phyloP scores from a whole-genome alignment of 257 asterid species.

The Ehretia macrophylla region DNA sequence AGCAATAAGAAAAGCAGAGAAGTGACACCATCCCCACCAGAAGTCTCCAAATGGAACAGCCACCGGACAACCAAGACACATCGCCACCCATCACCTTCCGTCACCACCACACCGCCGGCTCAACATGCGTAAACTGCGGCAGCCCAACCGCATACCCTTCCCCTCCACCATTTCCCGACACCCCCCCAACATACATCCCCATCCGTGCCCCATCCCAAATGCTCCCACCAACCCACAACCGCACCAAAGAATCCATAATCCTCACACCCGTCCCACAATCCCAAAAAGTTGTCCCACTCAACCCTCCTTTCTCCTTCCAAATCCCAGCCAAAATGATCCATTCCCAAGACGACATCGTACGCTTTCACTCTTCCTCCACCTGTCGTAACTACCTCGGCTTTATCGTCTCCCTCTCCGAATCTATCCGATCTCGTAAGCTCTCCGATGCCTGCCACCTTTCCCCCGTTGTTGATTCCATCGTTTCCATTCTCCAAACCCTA shows the following conservation, averaged over 20 bases:
- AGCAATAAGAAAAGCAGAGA: no score
- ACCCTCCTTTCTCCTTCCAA: conserved; percentile 56
- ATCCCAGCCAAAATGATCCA: conserved; percentile 55
- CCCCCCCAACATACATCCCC: conserved; percentile 78
- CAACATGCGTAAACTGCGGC: conserved; percentile 66
- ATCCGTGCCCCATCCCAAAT: conserved; percentile 85
- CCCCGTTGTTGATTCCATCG: conserved; percentile 33
- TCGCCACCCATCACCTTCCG: conserved; percentile 14
- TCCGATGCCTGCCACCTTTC: conserved; percentile 71
- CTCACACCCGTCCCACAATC: conserved; percentile 91
- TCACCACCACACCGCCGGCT: conserved; percentile 3
- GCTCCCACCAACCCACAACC: conserved; percentile 61
- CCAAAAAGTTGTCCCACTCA: conserved; percentile 41
- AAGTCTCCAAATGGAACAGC: conserved; percentile 3
- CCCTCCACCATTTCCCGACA: conserved; percentile 62
- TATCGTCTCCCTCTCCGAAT: conserved; percentile 67
- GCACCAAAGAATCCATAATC: conserved; percentile 64
- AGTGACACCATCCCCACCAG: background rate
- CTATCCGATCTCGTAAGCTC: conserved; percentile 58
- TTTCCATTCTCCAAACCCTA: conserved; percentile 38
- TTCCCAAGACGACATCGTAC: conserved; percentile 50
- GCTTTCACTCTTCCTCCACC: conserved; percentile 52
- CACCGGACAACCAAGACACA: conserved; percentile 15
- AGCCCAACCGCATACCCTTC: conserved; percentile 55
- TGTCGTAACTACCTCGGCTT: conserved; percentile 71